phyloP scores from a whole-genome alignment of 306 rosid species.

The Argentina anserina region DNA sequence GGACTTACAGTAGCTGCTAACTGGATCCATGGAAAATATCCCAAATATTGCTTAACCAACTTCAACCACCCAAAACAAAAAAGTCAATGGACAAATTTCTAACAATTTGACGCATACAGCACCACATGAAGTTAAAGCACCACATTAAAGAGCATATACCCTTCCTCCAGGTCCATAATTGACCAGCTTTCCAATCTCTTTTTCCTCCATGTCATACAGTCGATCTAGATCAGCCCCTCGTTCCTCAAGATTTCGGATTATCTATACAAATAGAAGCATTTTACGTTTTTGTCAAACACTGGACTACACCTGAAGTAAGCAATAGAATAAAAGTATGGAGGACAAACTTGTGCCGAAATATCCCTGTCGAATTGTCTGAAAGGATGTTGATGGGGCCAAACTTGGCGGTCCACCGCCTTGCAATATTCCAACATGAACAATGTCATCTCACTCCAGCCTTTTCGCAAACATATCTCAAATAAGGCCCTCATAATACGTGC shows the following conservation, averaged over 20 bases:
- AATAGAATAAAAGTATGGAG: slow-evolving; percentile 27
- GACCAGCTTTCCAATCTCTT: slow-evolving; percentile 85
- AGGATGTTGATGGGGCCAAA: slow-evolving; percentile 96
- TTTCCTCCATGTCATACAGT: slow-evolving; percentile 86
- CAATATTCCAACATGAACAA: slow-evolving; percentile 93
- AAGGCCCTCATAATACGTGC: slow-evolving; percentile 92
- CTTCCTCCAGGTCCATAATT: slow-evolving; percentile 90
- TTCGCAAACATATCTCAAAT: slow-evolving; percentile 86
- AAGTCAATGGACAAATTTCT: slow-evolving; percentile 14
- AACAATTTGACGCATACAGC: slow-evolving; percentile 2
- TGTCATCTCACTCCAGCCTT: slow-evolving; percentile 95
- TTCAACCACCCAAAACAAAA: slow-evolving; percentile 32
- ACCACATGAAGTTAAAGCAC: slow-evolving; percentile 19
- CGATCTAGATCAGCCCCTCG: slow-evolving; percentile 82
- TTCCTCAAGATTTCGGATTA: slow-evolving; percentile 79
- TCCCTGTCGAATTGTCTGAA: slow-evolving; percentile 90
- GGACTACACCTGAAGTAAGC: slow-evolving; percentile 13
- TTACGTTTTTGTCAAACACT: slow-evolving; percentile 16
- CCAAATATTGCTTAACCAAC: slow-evolving; percentile 80
- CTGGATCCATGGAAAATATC: slow-evolving; percentile 87
- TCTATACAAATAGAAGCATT: slow-evolving; percentile 39
- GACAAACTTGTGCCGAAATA: slow-evolving; percentile 69
- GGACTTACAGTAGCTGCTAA: slow-evolving; percentile 93
- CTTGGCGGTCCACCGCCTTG: slow-evolving; percentile 95
- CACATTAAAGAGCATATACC: slow-evolving; percentile 43